Base-by-base conservation (phyloP, 371 early-diverging fungal species). In the Apophysomyces ossiformis region DNA sequence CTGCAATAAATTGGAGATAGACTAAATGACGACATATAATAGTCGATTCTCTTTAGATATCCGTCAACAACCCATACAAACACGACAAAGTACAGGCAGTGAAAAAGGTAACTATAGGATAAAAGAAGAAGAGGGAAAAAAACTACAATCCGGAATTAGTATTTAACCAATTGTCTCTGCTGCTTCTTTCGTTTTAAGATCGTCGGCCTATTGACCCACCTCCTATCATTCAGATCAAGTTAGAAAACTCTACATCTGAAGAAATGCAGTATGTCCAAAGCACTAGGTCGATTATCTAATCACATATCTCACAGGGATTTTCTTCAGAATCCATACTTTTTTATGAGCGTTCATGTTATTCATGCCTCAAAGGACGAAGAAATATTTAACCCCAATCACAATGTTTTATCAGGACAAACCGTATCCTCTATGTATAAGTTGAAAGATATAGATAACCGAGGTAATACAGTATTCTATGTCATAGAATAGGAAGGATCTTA, bases 261-360 rank as follows among this genome's bases (percentile, higher is more conserved):
- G 70, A 66, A 21, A 64, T 45, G 11, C 71, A 60, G 67, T 67
- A 66, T 38, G 63, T 38, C 11, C 38, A 50, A 50, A 1, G 0
- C 21, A 50, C 21, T 6, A 7, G 21, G 2, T 26, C 5, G 21
- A 7, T 50, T 21, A 21, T 50, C 54, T 50, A 50, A 50, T 50
- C n/a, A 50, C 8, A 4, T 18, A 50, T n/a, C n/a, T 50, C 54
- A 50, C 54, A 91, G 89, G 69, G 74, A 85, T 15, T 92, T 86
- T 64, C 81, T 92, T 18, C 90, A 83, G 65, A 75, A 71, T 26
- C 73, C 79, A 26, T 73, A 73, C 44, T 75, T 77, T 45, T 79
- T 78, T 37, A 78, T 83, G 79, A 75, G 74, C 62, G 83, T 76
- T 26, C 75, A 75, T 36, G 69, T 83, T 15, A 76, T 70, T 45